A percentile compares a stretch with the other conserved stretches of the same genome.
Conservation (phyloP, 1,284 basidiomycete genomes). For the Ustilago tritici region DNA sequence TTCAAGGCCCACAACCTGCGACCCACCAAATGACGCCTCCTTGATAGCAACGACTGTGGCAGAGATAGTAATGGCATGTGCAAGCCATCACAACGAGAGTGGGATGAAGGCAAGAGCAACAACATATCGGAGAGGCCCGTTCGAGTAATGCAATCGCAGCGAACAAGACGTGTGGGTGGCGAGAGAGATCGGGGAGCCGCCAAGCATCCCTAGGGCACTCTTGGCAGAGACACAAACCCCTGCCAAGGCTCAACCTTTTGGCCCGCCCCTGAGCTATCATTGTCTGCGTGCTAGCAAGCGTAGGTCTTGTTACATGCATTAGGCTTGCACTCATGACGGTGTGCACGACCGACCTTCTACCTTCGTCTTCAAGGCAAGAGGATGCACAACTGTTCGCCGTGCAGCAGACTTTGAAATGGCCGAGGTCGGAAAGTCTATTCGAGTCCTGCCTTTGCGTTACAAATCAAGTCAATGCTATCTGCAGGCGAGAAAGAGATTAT, state of each 20-base stretch:
- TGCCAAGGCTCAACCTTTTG: conserved; percentile 12
- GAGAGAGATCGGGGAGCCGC: conserved; percentile 2
- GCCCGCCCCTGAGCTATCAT: conserved; percentile 17
- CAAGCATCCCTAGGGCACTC: conserved; percentile 30
- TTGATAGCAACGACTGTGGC: not conserved
- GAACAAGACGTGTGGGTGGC: not conserved
- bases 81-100: not conserved
- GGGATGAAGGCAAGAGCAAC: not conserved
- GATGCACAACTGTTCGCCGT: not conserved
- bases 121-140: not conserved
- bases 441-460: not conserved
- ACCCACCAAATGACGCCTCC: too few relatives aligned
- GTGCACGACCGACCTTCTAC: not conserved
- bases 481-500: not conserved
- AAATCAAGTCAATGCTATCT: not conserved
- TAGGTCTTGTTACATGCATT: conserved; percentile 5
- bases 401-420: not conserved
- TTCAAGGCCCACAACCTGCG: too few relatives aligned
- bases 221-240: conserved; percentile 24
- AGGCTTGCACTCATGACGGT: not conserved
- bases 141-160: not conserved
- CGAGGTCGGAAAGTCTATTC: not conserved
- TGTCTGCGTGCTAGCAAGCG: conserved; percentile 6
- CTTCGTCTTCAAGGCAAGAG: not conserved
- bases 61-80: not conserved